Conservation (phyloP, 2,329 filamentous ascomycete genomes). For the Trichoderma lentiforme region DNA sequence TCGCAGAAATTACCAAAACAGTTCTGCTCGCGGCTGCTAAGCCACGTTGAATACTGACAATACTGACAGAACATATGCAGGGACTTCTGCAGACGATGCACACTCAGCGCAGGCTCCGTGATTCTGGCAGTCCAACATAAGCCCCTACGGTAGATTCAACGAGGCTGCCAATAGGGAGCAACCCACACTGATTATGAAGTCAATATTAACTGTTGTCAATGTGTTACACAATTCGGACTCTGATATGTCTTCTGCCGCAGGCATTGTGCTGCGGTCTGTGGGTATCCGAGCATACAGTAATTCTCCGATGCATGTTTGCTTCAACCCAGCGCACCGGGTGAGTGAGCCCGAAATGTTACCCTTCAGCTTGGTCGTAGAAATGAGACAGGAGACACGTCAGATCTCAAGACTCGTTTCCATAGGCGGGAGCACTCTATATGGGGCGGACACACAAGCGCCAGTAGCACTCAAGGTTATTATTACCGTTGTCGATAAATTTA, state of each 20-base stretch:
- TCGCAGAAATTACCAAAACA: neutral
- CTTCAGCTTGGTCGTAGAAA: neutral
- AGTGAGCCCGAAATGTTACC: neutral
- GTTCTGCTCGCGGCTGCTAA: neutral
- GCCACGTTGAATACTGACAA: neutral
- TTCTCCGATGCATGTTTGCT: constrained; percentile 20
- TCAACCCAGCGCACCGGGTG: neutral
- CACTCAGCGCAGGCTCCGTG: neutral
- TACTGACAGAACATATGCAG: neutral
- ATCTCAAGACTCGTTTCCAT: neutral
- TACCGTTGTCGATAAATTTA: neutral
- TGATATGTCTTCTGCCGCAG: constrained; percentile 5
- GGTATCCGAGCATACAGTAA: neutral
- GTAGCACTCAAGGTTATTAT: neutral
- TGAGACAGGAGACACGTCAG: neutral
- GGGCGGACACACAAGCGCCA: neutral
- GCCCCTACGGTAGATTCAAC: no score
- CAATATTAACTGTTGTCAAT: neutral
- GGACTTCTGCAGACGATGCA: neutral
- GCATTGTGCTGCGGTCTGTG: neutral
- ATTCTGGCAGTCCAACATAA: neutral
- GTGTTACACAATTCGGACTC: neutral
- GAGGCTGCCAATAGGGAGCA: neutral
- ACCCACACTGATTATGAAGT: neutral
- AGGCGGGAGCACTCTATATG: neutral